A percentile compares a stretch with the other conserved stretches of the same genome.
Conservation (phyloP, 345 rosid species). For the Hypericum perforatum region DNA sequence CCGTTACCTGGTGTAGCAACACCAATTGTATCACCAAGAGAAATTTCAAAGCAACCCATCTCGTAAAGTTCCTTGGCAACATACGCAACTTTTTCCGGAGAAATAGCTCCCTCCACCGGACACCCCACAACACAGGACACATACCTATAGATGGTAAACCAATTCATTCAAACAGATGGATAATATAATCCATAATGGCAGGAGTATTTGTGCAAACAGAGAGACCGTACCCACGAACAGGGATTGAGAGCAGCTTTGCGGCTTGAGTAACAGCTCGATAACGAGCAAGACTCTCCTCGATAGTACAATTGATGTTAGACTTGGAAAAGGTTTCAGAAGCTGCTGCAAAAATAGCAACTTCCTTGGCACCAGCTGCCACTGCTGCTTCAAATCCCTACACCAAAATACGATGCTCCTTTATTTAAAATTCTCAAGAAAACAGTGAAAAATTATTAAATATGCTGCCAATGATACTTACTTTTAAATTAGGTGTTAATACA, state of each 20-base stretch:
- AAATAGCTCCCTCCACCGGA: conserved; percentile 69
- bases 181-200: too few species aligned
- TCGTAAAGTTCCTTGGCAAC: conserved; percentile 74
- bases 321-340: conserved; percentile 75
- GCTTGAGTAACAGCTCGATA: conserved; percentile 47
- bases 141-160: conserved; percentile 40
- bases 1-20: conserved; percentile 10
- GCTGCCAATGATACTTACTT: conserved; percentile 22
- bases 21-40: conserved; percentile 9
- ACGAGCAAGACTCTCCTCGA: conserved; percentile 63
- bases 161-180: conserved; percentile 1
- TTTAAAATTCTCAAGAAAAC: conserved; percentile 8
- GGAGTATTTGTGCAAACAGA: too few species aligned
- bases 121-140: conserved; percentile 93
- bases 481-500: conserved; percentile 62
- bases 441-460: conserved; percentile 1
- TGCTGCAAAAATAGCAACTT: conserved; percentile 69
- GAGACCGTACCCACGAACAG: conserved; percentile 50
- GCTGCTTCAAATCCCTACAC: conserved; percentile 67
- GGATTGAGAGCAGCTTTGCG: conserved; percentile 50
- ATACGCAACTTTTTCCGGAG: conserved; percentile 72
- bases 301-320: conserved; percentile 69
- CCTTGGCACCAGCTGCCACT: conserved; percentile 68
- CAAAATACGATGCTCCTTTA: conserved; percentile 9
- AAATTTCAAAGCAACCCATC: conserved; percentile 11